Evolutionary conservation across 176 grass and related monocot species (phyloP).

Genomic region (Hordeum vulgare): DNA sequence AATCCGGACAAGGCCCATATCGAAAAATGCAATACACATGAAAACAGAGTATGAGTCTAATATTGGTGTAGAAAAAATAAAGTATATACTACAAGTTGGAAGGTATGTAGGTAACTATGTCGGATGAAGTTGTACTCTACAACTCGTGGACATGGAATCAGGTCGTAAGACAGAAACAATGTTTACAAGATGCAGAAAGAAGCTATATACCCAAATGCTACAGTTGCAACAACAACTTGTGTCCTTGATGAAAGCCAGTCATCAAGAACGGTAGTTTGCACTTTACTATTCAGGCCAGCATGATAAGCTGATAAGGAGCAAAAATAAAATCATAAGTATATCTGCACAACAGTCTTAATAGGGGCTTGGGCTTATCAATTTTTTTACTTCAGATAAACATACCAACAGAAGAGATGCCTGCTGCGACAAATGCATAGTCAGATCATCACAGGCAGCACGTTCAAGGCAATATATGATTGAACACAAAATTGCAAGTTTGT

Average conservation of each 20-base stretch:
- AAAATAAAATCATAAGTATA: background rate
- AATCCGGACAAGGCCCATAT: background rate
- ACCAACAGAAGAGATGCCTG: slow-evolving; percentile 78
- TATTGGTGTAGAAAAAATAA: background rate
- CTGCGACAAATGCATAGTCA: slow-evolving; percentile 54
- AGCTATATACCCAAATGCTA: slow-evolving; percentile 83
- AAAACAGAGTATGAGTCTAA: slow-evolving; percentile 15
- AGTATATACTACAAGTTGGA: background rate
- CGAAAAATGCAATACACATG: slow-evolving; percentile 3
- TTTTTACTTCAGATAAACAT: slow-evolving; percentile 25
- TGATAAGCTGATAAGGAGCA: slow-evolving; percentile 74
- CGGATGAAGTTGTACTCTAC: background rate
- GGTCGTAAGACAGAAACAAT: background rate
- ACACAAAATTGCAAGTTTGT: slow-evolving; percentile 10
- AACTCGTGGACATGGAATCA: slow-evolving; percentile 22
- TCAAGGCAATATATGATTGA: slow-evolving; percentile 98
- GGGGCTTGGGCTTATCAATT: background rate
- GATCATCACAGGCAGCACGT: slow-evolving; percentile 83
- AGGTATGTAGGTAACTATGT: background rate
- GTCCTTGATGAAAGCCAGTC: slow-evolving; percentile 91
- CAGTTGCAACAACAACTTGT: slow-evolving; percentile 94
- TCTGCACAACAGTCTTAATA: slow-evolving; percentile 12
- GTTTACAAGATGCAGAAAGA: background rate
- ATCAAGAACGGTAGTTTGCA: slow-evolving; percentile 70
- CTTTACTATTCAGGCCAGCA: slow-evolving; percentile 74